phyloP scores from a whole-genome alignment of 768 basidiomycete species.

The Boletus tylopilopsis region DNA sequence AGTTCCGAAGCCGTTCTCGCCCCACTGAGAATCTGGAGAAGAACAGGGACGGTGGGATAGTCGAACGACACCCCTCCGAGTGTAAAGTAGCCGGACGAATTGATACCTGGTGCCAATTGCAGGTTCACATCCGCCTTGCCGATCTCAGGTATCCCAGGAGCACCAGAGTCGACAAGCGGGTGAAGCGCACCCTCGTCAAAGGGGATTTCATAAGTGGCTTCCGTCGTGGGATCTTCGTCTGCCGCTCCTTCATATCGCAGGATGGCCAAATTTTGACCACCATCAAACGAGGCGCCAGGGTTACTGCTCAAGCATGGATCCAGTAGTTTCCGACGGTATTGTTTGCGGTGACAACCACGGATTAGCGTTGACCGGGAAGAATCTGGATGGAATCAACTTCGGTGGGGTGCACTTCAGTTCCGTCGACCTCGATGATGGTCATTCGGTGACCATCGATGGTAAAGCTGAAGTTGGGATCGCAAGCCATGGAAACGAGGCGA shows the following conservation, averaged over 20 bases:
- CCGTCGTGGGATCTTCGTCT: slow-evolving; percentile 30
- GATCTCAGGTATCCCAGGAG: slow-evolving; percentile 33
- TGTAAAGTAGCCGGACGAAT: too few species aligned
- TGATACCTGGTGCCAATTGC: slow-evolving; percentile 31
- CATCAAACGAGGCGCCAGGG: slow-evolving; percentile 22
- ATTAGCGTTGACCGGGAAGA: slow-evolving; percentile 49
- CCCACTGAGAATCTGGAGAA: too few species aligned
- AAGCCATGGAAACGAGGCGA: slow-evolving; percentile 37
- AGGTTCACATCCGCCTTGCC: slow-evolving; percentile 39
- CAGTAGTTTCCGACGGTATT: slow-evolving; percentile 37
- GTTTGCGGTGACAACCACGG: slow-evolving; percentile 37
- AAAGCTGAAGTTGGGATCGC: slow-evolving; percentile 41
- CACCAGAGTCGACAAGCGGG: slow-evolving; percentile 26
- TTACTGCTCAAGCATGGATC: slow-evolving; percentile 31
- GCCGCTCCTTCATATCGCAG: slow-evolving; percentile 40
- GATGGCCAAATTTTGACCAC: slow-evolving; percentile 37
- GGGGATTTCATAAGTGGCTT: slow-evolving; percentile 20
- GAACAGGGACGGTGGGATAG: too few species aligned
- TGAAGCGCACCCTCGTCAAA: slow-evolving; percentile 35
- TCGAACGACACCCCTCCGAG: too few species aligned
- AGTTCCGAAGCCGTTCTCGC: too few species aligned
- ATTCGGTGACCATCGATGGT: slow-evolving; percentile 46
- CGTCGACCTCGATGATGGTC: slow-evolving; percentile 47
- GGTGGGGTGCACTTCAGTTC: slow-evolving; percentile 35
- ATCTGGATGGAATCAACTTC: slow-evolving; percentile 43